A percentile compares a stretch with the other conserved stretches of the same genome.
Evolutionary conservation across 768 basidiomycete genomes (phyloP).

Genomic region (Boletus fagicola): DNA sequence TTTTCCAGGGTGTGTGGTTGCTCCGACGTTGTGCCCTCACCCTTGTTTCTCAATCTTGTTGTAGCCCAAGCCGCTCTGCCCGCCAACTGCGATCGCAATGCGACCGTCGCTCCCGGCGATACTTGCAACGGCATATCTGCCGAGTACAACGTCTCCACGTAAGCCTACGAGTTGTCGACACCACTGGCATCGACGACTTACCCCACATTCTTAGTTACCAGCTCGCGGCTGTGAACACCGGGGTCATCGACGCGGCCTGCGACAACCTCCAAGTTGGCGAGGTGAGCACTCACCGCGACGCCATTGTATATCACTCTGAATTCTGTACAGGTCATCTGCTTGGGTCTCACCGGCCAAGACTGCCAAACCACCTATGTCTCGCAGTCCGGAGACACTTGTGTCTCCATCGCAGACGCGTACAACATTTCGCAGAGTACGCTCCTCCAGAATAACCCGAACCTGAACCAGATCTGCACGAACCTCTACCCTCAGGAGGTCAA

Average conservation of each 20-base stretch:
- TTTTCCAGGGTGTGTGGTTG: slow-evolving; percentile 19
- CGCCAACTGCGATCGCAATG: slow-evolving; percentile 53
- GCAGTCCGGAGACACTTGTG: slow-evolving; percentile 50
- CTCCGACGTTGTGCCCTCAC: not conserved
- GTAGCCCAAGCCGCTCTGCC: slow-evolving; percentile 45
- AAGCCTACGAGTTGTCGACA: slow-evolving; percentile 19
- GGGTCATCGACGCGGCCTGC: slow-evolving; percentile 50
- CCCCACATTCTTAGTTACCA: slow-evolving; percentile 44
- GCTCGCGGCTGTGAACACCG: slow-evolving; percentile 51
- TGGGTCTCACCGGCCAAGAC: slow-evolving; percentile 56
- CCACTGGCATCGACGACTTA: not conserved
- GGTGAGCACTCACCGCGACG: slow-evolving; percentile 26
- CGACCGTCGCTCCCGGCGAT: slow-evolving; percentile 56
- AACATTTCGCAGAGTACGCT: slow-evolving; percentile 47
- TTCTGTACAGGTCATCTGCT: slow-evolving; percentile 44
- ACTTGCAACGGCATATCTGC: slow-evolving; percentile 68
- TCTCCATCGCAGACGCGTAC: slow-evolving; percentile 37
- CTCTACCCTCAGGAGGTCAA: slow-evolving; percentile 59
- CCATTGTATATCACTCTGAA: not conserved
- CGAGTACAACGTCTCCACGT: slow-evolving; percentile 61
- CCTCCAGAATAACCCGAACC: slow-evolving; percentile 62
- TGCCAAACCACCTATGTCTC: slow-evolving; percentile 53
- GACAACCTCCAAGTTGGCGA: slow-evolving; percentile 54
- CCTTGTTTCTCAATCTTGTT: slow-evolving; percentile 19
- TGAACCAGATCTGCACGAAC: slow-evolving; percentile 51